Conservation (phyloP, 495 filamentous ascomycete species). For the Lepraria neglecta region DNA sequence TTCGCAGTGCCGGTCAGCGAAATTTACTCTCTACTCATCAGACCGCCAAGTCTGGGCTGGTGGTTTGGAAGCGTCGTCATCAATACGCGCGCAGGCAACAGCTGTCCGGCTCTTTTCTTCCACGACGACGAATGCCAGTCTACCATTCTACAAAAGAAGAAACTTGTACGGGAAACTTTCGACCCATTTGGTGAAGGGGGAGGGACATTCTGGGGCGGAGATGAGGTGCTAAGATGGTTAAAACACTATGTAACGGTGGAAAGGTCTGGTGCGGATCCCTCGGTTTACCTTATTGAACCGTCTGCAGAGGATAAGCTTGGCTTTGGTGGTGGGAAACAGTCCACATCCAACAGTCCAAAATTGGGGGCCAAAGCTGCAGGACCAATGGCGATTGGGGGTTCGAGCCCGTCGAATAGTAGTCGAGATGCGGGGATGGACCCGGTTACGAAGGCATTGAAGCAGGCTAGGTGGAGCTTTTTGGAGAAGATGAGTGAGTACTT, state of each 20-base stretch:
- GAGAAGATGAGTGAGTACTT: slow-evolving; percentile 66
- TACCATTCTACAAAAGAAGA: slow-evolving; percentile 90
- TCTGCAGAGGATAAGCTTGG: slow-evolving; percentile 72
- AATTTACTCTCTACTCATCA: slow-evolving; percentile 82
- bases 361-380: slow-evolving; percentile 37
- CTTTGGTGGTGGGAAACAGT: slow-evolving; percentile 65
- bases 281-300: slow-evolving; percentile 86
- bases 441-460: slow-evolving; percentile 88
- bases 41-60: slow-evolving; percentile 92
- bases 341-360: slow-evolving; percentile 35
- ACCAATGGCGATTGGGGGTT: slow-evolving; percentile 32
- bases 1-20: slow-evolving; percentile 87
- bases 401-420: slow-evolving; percentile 32
- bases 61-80: slow-evolving; percentile 96
- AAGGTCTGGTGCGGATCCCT: slow-evolving; percentile 74
- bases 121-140: slow-evolving; percentile 95
- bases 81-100: slow-evolving; percentile 82
- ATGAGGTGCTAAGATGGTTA: slow-evolving; percentile 90
- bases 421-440: slow-evolving; percentile 88
- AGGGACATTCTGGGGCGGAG: slow-evolving; percentile 92
- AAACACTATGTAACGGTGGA: slow-evolving; percentile 76
- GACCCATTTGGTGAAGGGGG: slow-evolving; percentile 84
- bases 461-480: slow-evolving; percentile 90
- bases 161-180: slow-evolving; percentile 70
- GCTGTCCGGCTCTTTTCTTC: slow-evolving; percentile 93